phyloP scores from a whole-genome alignment of 805 yeast species.

The Saccharomycodes ludwigii region DNA sequence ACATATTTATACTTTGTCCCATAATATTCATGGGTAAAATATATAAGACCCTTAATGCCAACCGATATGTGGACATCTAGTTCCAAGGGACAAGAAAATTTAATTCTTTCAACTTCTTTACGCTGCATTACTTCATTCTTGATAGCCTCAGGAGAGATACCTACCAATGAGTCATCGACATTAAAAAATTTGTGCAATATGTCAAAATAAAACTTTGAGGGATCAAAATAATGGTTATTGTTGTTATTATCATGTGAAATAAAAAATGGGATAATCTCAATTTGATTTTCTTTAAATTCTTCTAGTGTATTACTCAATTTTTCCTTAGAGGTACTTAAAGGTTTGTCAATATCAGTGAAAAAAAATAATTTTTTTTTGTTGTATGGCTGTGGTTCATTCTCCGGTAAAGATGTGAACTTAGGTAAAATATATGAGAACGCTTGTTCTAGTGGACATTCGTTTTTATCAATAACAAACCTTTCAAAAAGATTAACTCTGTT shows the following conservation, averaged over 20 bases:
- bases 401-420: background rate
- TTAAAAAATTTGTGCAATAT: constrained; percentile 21
- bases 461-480: constrained; percentile 20
- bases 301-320: constrained; percentile 43
- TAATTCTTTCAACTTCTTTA: constrained; percentile 50
- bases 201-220: constrained; percentile 37
- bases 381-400: constrained; percentile 22
- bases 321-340: constrained; percentile 36
- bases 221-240: constrained; percentile 29
- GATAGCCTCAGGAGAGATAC: constrained; percentile 22
- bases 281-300: constrained; percentile 44
- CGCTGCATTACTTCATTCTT: constrained; percentile 38
- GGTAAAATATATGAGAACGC: background rate
- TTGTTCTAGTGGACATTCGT: constrained; percentile 4
- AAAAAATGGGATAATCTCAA: constrained; percentile 56
- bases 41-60: constrained; percentile 59
- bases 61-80: constrained; percentile 44
- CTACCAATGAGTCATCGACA: constrained; percentile 8
- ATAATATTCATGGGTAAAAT: constrained; percentile 43
- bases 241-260: constrained; percentile 30
- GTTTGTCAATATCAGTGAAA: constrained; percentile 67
- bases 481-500: constrained; percentile 16
- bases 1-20: constrained; percentile 36
- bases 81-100: constrained; percentile 48
- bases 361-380: constrained; percentile 50